These are phyloP conservation scores for Aspergillus hortae DNA, from an alignment of 2,329 filamentous ascomycete species.

Conservation along the genomic window DNA sequence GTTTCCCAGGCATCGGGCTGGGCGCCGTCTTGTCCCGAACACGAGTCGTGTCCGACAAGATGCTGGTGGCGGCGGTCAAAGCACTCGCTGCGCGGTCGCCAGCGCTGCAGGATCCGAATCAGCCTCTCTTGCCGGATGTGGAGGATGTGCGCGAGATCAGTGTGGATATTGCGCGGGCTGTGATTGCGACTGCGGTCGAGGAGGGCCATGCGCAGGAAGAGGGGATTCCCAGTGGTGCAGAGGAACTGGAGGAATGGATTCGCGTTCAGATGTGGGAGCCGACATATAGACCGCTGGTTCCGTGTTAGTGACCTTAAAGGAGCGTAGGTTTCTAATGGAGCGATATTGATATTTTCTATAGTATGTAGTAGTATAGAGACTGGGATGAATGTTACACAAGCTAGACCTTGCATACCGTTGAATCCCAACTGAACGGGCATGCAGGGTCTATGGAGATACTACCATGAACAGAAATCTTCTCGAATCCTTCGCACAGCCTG, in stretches of 20 bases:
- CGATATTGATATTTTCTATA: too few relatives aligned
- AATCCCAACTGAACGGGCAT: too few relatives aligned
- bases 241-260: slow-evolving; percentile 38
- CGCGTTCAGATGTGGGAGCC: slow-evolving; percentile 43
- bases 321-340: too few relatives aligned
- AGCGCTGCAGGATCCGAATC: slow-evolving; percentile 60
- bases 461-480: too few relatives aligned
- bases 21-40: slow-evolving; percentile 70
- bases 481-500: too few relatives aligned
- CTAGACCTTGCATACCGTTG: too few relatives aligned
- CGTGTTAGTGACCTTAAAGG: not conserved
- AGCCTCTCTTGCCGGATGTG: slow-evolving; percentile 72
- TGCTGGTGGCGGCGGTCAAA: slow-evolving; percentile 76
- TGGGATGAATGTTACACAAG: too few relatives aligned
- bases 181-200: slow-evolving; percentile 67
- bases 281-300: slow-evolving; percentile 29
- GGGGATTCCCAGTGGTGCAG: slow-evolving; percentile 55
- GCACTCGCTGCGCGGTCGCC: slow-evolving; percentile 70
- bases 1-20: slow-evolving; percentile 82
- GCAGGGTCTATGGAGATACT: too few relatives aligned
- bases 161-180: slow-evolving; percentile 69
- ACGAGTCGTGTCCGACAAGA: slow-evolving; percentile 65
- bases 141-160: slow-evolving; percentile 70
- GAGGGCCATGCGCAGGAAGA: slow-evolving; percentile 65
- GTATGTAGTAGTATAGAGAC: too few relatives aligned